Evolutionary conservation across 2,329 filamentous ascomycete genomes (phyloP).

Genomic region (Penicillium fuscoglaucum): DNA sequence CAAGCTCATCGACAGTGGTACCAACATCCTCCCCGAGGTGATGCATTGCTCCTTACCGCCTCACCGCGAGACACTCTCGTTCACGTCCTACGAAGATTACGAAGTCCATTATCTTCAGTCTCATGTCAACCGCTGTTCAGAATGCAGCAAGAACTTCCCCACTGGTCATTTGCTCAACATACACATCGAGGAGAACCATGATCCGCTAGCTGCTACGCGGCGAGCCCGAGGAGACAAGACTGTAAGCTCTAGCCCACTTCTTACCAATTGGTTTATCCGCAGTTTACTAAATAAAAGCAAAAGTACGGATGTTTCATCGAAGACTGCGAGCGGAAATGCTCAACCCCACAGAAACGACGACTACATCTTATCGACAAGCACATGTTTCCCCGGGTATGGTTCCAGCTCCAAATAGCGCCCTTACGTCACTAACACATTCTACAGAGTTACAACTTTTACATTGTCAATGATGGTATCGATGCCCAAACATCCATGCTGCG

Average conservation of each 20-base stretch:
- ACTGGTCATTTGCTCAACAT: slow-evolving; percentile 75
- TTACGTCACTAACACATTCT: neutral
- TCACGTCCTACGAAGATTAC: slow-evolving; percentile 75
- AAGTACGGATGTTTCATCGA: slow-evolving; percentile 89
- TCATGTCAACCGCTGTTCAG: slow-evolving; percentile 80
- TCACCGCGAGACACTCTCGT: slow-evolving; percentile 69
- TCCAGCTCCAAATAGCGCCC: neutral
- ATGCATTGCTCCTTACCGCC: slow-evolving; percentile 84
- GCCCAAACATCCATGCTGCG: slow-evolving; percentile 75
- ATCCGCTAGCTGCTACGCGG: slow-evolving; percentile 70
- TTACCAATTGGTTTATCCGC: neutral
- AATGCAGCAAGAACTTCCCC: slow-evolving; percentile 86
- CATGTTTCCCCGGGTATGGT: slow-evolving; percentile 68
- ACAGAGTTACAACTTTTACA: slow-evolving; percentile 77
- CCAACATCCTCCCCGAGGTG: slow-evolving; percentile 40
- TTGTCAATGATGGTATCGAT: slow-evolving; percentile 89
- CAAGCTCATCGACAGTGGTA: slow-evolving; percentile 64
- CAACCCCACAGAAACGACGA: slow-evolving; percentile 77
- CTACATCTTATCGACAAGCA: slow-evolving; percentile 95
- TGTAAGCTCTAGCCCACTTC: slow-evolving; percentile 49
- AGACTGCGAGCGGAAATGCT: slow-evolving; percentile 80
- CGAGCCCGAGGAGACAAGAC: slow-evolving; percentile 83
- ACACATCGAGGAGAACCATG: slow-evolving; percentile 90
- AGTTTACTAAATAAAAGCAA: neutral
- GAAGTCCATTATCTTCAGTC: slow-evolving; percentile 80